phyloP scores from a whole-genome alignment of 192 early-diverging fungal genomes.

The Podila clonocystis region DNA sequence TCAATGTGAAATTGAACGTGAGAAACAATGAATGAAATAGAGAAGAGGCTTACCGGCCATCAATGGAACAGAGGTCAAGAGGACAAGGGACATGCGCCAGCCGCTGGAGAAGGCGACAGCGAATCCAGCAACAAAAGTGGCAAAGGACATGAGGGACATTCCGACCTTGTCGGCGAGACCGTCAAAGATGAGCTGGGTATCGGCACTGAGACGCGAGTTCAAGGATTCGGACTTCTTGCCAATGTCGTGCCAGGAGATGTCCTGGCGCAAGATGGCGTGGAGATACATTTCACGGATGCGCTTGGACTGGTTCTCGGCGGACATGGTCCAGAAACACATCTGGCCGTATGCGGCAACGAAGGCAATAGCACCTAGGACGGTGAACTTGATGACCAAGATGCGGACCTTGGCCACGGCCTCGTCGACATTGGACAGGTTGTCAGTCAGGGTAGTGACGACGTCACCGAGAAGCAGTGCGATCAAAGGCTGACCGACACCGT shows the following conservation, averaged over 20 bases:
- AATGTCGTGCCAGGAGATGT: slow-evolving; percentile 92
- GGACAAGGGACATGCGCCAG: slow-evolving; percentile 86
- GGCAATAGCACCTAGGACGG: slow-evolving; percentile 61
- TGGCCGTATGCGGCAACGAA: slow-evolving; percentile 67
- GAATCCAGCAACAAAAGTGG: slow-evolving; percentile 78
- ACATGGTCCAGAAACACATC: slow-evolving; percentile 71
- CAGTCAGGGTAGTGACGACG: not conserved
- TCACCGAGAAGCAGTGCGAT: slow-evolving; percentile 31
- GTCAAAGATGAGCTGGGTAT: slow-evolving; percentile 91
- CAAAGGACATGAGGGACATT: slow-evolving; percentile 71
- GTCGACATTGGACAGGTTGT: not conserved
- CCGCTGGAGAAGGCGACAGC: slow-evolving; percentile 81
- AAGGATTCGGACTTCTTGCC: slow-evolving; percentile 79
- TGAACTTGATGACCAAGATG: slow-evolving; percentile 15
- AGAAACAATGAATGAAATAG: no score
- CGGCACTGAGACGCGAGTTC: slow-evolving; percentile 86
- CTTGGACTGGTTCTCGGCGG: slow-evolving; percentile 65
- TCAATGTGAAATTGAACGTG: no score
- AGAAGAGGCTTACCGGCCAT: slow-evolving; percentile 59
- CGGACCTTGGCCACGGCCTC: not conserved
- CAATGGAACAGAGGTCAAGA: slow-evolving; percentile 79
- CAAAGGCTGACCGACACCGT: slow-evolving; percentile 37
- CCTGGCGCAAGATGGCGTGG: slow-evolving; percentile 82
- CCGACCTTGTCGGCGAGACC: slow-evolving; percentile 88
- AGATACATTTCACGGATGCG: slow-evolving; percentile 80